Conservation (phyloP, 129 eudicot genomes). For the Silybum marianum region DNA sequence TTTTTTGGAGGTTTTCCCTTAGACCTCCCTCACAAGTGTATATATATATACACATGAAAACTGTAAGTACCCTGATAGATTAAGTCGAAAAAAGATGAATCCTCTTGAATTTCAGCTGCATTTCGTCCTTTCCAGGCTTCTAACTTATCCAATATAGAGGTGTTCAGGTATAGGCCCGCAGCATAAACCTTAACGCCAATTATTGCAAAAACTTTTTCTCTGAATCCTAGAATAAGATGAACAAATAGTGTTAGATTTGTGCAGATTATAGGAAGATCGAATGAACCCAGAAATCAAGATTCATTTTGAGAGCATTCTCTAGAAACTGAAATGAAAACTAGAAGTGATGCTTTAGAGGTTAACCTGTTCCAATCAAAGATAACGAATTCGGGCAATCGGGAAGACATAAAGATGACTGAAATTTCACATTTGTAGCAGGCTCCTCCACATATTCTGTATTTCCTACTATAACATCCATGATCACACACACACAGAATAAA, state of each 20-base stretch:
- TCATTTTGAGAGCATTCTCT: neutral
- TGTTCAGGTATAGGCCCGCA: conserved; percentile 67
- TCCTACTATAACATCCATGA: conserved; percentile 29
- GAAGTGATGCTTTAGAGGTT: conserved; percentile 4
- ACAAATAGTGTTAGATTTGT: neutral
- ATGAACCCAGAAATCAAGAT: conserved; percentile 5
- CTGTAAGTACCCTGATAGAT: conserved; percentile 57
- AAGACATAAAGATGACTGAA: conserved; percentile 55
- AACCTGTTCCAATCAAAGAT: conserved; percentile 91
- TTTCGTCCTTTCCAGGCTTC: conserved; percentile 60
- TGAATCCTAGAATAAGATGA: conserved; percentile 52
- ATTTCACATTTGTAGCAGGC: conserved; percentile 76
- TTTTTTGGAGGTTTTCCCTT: neutral
- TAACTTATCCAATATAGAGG: conserved; percentile 47
- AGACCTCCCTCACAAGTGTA: neutral
- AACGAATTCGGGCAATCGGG: conserved; percentile 80
- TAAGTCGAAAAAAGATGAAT: conserved; percentile 52
- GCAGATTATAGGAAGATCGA: neutral
- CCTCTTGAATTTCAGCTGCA: conserved; percentile 50
- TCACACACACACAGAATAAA: conserved; percentile 3
- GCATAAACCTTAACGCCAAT: conserved; percentile 95
- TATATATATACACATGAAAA: neutral
- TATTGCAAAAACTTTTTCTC: conserved; percentile 90
- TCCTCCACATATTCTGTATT: conserved; percentile 59
- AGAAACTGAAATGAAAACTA: neutral